These are phyloP conservation scores for Stachybotrys chartarum DNA, from an alignment of 2,329 filamentous ascomycete species.

Conservation along the genomic window DNA sequence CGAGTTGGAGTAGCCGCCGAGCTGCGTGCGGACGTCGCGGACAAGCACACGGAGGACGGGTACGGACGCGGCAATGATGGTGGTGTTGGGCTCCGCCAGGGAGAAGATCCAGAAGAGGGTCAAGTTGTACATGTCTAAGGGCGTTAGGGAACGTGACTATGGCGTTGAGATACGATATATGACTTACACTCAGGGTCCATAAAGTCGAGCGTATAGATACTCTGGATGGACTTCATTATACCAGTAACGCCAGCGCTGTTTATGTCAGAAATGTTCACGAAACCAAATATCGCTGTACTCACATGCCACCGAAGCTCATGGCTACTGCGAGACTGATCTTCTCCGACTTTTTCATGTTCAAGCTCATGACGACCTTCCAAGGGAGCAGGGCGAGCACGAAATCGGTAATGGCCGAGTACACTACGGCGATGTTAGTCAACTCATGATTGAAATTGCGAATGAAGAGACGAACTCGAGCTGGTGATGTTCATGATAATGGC, in stretches of 20 bases:
- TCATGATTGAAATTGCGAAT: not conserved
- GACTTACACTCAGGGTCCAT: not conserved
- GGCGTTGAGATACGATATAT: not conserved
- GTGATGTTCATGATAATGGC: not conserved
- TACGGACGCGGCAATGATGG: not conserved
- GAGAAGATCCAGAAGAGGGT: not conserved
- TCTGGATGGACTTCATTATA: not conserved
- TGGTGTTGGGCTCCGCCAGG: not conserved
- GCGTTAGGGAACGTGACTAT: not conserved
- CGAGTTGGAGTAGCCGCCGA: not conserved
- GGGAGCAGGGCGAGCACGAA: not conserved
- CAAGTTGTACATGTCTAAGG: not conserved
- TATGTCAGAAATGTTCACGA: not conserved
- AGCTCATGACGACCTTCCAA: not conserved
- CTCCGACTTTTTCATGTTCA: not conserved
- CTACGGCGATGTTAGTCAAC: not conserved
- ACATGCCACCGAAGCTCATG: not conserved
- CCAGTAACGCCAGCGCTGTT: not conserved
- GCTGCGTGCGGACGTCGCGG: not conserved
- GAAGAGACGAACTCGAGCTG: not conserved
- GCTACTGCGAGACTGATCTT: not conserved
- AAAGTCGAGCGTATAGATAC: not conserved
- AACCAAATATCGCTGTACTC: not conserved
- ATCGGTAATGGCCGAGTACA: not conserved
- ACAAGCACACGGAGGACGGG: not conserved